Evolutionary conservation across 768 basidiomycete species (phyloP).

Genomic region (Filobasidium floriforme): DNA sequence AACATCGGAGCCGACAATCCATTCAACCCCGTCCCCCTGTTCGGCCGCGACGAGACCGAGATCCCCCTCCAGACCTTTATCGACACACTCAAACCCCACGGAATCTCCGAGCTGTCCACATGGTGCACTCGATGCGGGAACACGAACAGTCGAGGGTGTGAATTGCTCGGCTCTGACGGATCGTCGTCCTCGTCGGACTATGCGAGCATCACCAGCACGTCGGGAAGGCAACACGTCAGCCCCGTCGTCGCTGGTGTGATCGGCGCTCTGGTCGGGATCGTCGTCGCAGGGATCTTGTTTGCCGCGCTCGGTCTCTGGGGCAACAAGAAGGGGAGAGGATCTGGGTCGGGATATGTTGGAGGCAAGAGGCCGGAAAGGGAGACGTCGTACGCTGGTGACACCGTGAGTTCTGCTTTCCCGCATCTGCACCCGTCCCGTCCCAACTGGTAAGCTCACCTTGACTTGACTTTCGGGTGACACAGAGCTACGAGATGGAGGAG

Average conservation of each 20-base stretch:
- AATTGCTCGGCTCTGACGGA: slow-evolving; percentile 15
- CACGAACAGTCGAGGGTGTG: slow-evolving; percentile 25
- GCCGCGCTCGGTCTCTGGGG: slow-evolving; percentile 7
- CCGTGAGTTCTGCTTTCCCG: background rate
- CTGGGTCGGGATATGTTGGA: background rate
- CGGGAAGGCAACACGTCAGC: slow-evolving; percentile 25
- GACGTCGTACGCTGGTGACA: slow-evolving; percentile 6
- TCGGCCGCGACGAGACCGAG: slow-evolving; percentile 22
- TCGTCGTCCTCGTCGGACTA: slow-evolving; percentile 16
- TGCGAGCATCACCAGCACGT: slow-evolving; percentile 20
- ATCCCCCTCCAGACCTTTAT: slow-evolving; percentile 26
- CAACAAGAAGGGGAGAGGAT: background rate
- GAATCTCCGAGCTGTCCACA: slow-evolving; percentile 25
- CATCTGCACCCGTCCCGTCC: background rate
- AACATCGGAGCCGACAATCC: slow-evolving; percentile 15
- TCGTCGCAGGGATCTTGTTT: slow-evolving; percentile 19
- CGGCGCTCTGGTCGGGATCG: slow-evolving; percentile 31
- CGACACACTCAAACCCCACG: slow-evolving; percentile 25
- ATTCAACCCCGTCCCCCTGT: slow-evolving; percentile 27
- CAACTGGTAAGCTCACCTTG: background rate
- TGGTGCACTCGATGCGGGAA: slow-evolving; percentile 29
- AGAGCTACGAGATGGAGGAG: slow-evolving; percentile 18
- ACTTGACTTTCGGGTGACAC: background rate
- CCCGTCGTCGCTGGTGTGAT: slow-evolving; percentile 35
- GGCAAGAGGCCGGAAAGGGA: background rate